Percentiles rank a stretch among this genome's conserved stretches.
These are phyloP conservation scores for Manihot esculenta DNA, from an alignment of 441 rosid genomes.

Conservation along the genomic window DNA sequence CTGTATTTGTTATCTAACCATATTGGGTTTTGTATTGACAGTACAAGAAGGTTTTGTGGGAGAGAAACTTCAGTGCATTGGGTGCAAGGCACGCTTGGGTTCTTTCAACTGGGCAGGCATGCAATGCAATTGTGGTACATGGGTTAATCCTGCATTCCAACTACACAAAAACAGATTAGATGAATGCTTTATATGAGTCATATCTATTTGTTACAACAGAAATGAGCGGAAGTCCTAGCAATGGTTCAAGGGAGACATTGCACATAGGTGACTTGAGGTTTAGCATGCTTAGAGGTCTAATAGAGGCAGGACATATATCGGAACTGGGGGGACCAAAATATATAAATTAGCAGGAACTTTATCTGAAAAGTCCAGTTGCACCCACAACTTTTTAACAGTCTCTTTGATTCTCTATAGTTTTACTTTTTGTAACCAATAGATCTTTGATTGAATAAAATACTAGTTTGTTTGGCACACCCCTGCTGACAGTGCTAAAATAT, in stretches of 20 bases:
- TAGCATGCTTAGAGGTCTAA: neutral
- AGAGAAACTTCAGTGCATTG: constrained; percentile 78
- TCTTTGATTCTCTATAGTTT: too few relatives aligned
- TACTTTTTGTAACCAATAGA: too few relatives aligned
- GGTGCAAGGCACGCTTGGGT: constrained; percentile 78
- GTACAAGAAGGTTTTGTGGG: constrained; percentile 79
- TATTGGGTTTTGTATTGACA: constrained; percentile 22
- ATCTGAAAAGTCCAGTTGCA: too few relatives aligned
- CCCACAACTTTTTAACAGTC: too few relatives aligned
- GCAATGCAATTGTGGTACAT: constrained; percentile 89
- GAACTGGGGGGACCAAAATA: neutral
- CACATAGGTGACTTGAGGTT: neutral
- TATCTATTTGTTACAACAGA: neutral
- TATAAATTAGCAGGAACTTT: neutral
- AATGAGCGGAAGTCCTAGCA: neutral
- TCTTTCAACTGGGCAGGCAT: constrained; percentile 91
- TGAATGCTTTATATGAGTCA: constrained; percentile 51
- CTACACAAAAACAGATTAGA: constrained; percentile 72
- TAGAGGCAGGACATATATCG: neutral
- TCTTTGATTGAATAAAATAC: too few relatives aligned
- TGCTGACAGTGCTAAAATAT: too few relatives aligned
- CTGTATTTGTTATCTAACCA: neutral
- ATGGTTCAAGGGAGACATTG: constrained; percentile 1
- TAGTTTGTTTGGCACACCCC: too few relatives aligned
- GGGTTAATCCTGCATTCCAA: constrained; percentile 93